Percentiles rank a stretch among this genome's conserved stretches.
These are phyloP conservation scores for Fagus crenata DNA, from an alignment of 306 rosid species.

Conservation along the genomic window DNA sequence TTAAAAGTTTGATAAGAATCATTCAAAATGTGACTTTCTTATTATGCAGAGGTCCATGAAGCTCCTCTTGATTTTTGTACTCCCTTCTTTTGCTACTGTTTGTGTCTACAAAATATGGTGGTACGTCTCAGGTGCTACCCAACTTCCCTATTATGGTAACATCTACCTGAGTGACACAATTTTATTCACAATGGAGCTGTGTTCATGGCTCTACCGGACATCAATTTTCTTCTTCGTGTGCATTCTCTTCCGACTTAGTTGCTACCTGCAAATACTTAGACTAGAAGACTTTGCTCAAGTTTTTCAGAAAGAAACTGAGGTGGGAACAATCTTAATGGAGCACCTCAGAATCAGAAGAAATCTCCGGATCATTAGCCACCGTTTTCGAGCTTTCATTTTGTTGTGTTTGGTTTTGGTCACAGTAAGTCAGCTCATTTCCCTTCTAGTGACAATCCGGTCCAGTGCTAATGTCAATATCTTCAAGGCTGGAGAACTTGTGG, in stretches of 20 bases:
- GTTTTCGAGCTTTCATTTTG: constrained; percentile 68
- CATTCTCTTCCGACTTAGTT: constrained; percentile 64
- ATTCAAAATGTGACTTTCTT: neutral
- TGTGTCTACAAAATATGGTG: constrained; percentile 88
- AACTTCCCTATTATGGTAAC: constrained; percentile 68
- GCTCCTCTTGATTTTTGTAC: constrained; percentile 51
- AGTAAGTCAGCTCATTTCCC: constrained; percentile 69
- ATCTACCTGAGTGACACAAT: constrained; percentile 49
- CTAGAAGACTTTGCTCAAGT: constrained; percentile 64
- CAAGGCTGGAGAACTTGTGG: constrained; percentile 86
- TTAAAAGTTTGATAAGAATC: neutral
- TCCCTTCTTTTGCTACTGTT: constrained; percentile 60
- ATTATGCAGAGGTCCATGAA: constrained; percentile 66
- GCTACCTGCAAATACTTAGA: constrained; percentile 67
- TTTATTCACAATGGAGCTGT: constrained; percentile 58
- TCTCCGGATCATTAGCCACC: constrained; percentile 69
- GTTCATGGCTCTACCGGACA: constrained; percentile 82
- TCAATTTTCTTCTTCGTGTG: constrained; percentile 83
- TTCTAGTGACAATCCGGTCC: constrained; percentile 52
- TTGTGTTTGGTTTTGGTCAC: constrained; percentile 69
- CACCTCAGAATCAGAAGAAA: constrained; percentile 66
- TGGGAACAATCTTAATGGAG: constrained; percentile 59
- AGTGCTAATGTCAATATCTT: constrained; percentile 58
- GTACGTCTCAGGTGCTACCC: constrained; percentile 63
- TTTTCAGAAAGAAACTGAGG: constrained; percentile 66